Conservation (phyloP, 106 monocot genomes). For the Dendrobium catenatum region DNA sequence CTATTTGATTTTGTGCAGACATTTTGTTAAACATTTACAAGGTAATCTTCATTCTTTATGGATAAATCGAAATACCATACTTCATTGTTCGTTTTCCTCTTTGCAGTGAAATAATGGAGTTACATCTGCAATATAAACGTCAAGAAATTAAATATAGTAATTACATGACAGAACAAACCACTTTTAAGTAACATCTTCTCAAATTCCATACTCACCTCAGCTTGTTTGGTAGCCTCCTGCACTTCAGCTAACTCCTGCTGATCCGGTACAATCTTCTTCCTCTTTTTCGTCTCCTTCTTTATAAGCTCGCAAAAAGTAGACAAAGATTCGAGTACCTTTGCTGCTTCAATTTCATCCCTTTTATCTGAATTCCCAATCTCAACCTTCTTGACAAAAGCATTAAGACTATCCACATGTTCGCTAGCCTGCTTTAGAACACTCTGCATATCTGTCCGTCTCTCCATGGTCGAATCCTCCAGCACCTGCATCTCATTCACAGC, state of each 20-base stretch:
- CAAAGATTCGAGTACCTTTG: constrained; percentile 64
- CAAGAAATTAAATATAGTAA: no score
- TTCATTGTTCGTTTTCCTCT: no score
- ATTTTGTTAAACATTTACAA: background rate
- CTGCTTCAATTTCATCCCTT: constrained; percentile 86
- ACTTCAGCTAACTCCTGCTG: constrained; percentile 32
- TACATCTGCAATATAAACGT: no score
- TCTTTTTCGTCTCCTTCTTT: constrained; percentile 63
- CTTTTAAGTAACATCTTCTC: no score
- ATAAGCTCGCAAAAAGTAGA: constrained; percentile 43
- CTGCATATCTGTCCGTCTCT: constrained; percentile 78
- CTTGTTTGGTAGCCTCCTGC: constrained; percentile 30
- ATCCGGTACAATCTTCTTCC: constrained; percentile 27
- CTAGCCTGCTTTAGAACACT: constrained; percentile 63
- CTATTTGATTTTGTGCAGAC: background rate
- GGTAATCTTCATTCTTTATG: background rate
- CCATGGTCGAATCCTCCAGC: constrained; percentile 68
- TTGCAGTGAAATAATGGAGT: no score
- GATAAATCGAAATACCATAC: background rate
- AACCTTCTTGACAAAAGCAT: constrained; percentile 45
- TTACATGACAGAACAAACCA: no score
- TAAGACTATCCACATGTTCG: constrained; percentile 76
- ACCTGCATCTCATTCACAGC: constrained; percentile 60
- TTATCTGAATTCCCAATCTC: constrained; percentile 87
- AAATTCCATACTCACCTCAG: constrained; percentile 37